Percentiles rank a stretch among this genome's conserved stretches.
Conservation (phyloP, 768 basidiomycete genomes). For the Leccinum truebloodii region DNA sequence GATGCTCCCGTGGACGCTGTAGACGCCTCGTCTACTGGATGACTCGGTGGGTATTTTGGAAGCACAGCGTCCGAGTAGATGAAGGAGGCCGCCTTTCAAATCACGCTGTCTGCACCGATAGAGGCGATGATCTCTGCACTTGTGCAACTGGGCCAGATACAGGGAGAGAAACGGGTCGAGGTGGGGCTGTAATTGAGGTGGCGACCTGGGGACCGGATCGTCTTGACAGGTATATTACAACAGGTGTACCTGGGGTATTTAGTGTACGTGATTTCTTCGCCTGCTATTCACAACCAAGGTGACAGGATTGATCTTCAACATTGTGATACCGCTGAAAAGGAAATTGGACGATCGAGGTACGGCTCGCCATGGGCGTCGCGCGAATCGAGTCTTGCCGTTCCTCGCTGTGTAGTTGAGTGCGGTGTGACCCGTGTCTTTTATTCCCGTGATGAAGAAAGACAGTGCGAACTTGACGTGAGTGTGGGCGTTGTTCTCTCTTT, state of each 20-base stretch:
- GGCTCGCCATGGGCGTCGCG: conserved; percentile 47
- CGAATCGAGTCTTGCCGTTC: conserved; percentile 29
- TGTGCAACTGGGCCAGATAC: conserved; percentile 32
- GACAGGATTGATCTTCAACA: conserved; percentile 1
- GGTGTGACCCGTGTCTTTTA: conserved; percentile 51
- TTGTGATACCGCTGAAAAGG: no score
- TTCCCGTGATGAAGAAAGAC: conserved; percentile 50
- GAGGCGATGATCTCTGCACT: conserved; percentile 53
- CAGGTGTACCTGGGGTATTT: conserved; percentile 40
- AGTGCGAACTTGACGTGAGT: conserved; percentile 50
- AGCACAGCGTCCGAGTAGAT: conserved; percentile 56
- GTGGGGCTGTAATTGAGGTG: neutral
- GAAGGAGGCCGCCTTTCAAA: conserved; percentile 46
- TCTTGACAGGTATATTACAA: conserved; percentile 64
- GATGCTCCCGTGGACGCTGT: conserved; percentile 3
- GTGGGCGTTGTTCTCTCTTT: neutral
- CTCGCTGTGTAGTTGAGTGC: conserved; percentile 58
- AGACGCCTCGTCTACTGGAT: conserved; percentile 49
- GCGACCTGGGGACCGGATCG: conserved; percentile 38
- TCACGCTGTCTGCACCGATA: conserved; percentile 58
- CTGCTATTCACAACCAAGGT: neutral
- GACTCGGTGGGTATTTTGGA: conserved; percentile 71
- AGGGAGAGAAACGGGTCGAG: conserved; percentile 29
- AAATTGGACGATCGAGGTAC: conserved; percentile 66
- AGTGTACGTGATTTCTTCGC: neutral